Base-by-base conservation (phyloP, 140 eudicot species). In the Senecio squalidus region DNA sequence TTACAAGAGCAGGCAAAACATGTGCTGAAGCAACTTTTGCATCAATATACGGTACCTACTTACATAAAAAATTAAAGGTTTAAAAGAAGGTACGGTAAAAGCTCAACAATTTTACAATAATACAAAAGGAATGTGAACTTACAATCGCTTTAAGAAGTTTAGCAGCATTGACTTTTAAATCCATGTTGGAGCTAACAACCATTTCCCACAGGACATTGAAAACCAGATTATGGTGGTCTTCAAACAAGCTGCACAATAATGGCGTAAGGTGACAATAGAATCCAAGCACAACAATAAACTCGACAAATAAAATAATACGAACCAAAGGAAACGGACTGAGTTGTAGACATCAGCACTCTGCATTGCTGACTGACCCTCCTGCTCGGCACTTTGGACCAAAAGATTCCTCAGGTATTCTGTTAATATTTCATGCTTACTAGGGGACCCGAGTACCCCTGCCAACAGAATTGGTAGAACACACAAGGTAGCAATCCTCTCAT, bases 311-410 rank as follows among this genome's bases (percentile, higher is more conserved):
- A n/a, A 31, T 36, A 40, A 44, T 39, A 79, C 94, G 7, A 39
- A 86, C 98, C 98, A 91, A 27, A 86, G 84, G 75, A 86, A 91
- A 79, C 98, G 96, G 53, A 91, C 88, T 51, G 98, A 75, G 66
- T 83, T 78, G 71, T 78, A 69, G 60, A 83, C 83, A 73, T 91
- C 98, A 16, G 75, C 71, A 58, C 64, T 41, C 23, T 59, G 71
- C 64, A 70, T 78, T 31, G 79, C 76, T 58, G 81, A 67, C 58
- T 70, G 96, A 59, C 55, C 66, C 49, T 79, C 86, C 72, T 65
- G 64, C 43, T 56, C 76, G 28, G 83, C 66, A 73, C 69, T 75
- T 76, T 74, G 88, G 48, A 91, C 70, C 67, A 91, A 65, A 20
- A 83, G 69, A 70, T 74, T 81, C 66, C 89, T 78, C 62, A 91